Evolutionary conservation across 73 alveolate genomes (phyloP), one percentile per base, ranked within the genome.

Genomic region (Blepharisma japonicum): DNA sequence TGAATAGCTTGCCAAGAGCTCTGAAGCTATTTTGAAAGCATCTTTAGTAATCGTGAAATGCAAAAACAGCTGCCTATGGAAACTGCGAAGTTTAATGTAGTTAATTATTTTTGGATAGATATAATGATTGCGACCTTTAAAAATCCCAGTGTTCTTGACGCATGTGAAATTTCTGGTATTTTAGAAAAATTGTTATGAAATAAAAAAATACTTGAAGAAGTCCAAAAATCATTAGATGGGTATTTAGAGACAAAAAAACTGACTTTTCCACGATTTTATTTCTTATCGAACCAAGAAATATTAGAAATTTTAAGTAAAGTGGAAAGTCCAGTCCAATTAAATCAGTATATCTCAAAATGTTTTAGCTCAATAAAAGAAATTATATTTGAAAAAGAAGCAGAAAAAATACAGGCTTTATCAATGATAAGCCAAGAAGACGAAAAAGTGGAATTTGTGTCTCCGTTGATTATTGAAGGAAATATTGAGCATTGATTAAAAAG

Each of bases 1-100:
- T 23, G 20, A 23, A n/a, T 51, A 89, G 85, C 74, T 87, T 90
- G 78, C 91, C 83, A 76, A 91, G 90, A 42, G 71, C 90, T 32
- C 82, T 89, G 25, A 87, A 87, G 82, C 81, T 93, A 55, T 86
- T 86, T 50, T 85, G 83, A 71, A 87, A 94, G 95, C 82, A 97
- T 97, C 78, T 96, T 97, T 87, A 78, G 95, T 7, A 94, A 98
- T 11, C 96, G 91, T 8, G 99, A 97, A 81, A 97, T 97, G 72
- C 90, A 95, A 84, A 96, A 90, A 76, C 96, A 96, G 87, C 86
- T 96, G 56, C 90, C 94, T 6, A 94, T 87, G 56, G 98, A 94
- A 47, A 87, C 96, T 79, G 85, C 86, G 68, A 92, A 89, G 72
- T 96, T 96, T 72, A 96, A 96, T 38, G 86, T 87, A 55, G 98